Base-by-base conservation (phyloP, 192 early-diverging fungal species). In the Umbelopsis sp. region DNA sequence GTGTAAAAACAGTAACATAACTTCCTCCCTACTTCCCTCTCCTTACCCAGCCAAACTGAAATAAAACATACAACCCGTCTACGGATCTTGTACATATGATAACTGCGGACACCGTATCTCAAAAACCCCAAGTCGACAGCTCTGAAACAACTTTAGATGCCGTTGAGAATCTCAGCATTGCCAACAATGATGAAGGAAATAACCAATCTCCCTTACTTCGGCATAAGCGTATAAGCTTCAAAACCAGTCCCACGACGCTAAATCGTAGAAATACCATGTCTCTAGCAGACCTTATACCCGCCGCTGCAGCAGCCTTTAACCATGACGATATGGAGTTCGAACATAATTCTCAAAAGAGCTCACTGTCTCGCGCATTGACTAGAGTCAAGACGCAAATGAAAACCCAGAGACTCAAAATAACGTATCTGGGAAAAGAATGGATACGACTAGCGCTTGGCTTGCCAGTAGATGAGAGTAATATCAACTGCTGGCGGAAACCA, bases 371-470 rank as follows among this genome's bases (percentile, higher is more conserved):
- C 9, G 74, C 74, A 16, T 18, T 80, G 16, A 64, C 69, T 20
- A 70, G 49, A 35, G 73, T 80, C 9, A 74, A 67, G 46, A 25
- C 53, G 35, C 74, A 75, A 50, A 47, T 80, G 18, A 46, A 72
- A 46, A 69, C 78, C 5, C 65, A 72, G 13, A 44, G 74, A 25
- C 61, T 80, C 4, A 80, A 75, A 64, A 67, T 72, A 61, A 58
- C 46, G 13, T 69, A 70, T 46, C 70, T 80, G 13, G 53, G 49
- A 16, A 64, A 72, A 9, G 78, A 80, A 66, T 80, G 78, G 78
- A 73, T 75, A 21, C 70, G 74, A 10, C 64, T 80, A 12, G 78
- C 74, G 5, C 51, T 80, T 4, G 22, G 37, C 20, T 23, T 75
- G 20, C 67, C 70, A 20, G 67, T 80, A 1, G 74, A 74, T 58